Percentiles rank a stretch among this genome's conserved stretches.
phyloP scores from a whole-genome alignment of 768 basidiomycete genomes.

The Podaxis sp. region DNA sequence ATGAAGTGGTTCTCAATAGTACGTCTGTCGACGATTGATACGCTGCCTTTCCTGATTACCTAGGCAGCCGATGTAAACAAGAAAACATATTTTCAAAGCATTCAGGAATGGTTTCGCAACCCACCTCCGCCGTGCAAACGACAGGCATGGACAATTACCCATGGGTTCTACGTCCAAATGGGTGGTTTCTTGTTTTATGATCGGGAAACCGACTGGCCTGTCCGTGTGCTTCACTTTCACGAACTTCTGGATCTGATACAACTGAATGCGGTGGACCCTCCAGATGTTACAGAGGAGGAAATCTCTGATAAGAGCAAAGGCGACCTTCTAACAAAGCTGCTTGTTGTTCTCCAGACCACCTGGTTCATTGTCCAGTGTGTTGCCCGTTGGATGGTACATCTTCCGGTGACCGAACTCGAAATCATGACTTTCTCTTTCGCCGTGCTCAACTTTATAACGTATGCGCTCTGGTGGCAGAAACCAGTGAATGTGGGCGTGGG shows the following conservation, averaged over 20 bases:
- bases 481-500: background rate
- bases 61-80: too few relatives aligned
- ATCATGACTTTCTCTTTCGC: constrained; percentile 13
- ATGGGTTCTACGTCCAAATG: constrained; percentile 6
- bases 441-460: constrained; percentile 1
- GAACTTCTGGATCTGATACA: constrained; percentile 1
- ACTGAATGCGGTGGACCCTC: background rate
- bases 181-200: constrained; percentile 4
- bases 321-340: background rate
- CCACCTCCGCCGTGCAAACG: background rate
- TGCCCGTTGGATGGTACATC: background rate
- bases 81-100: background rate
- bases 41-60: too few relatives aligned
- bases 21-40: background rate
- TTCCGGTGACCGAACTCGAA: constrained; percentile 8
- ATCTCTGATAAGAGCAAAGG: constrained; percentile 14
- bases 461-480: constrained; percentile 16
- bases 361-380: constrained; percentile 13
- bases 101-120: background rate
- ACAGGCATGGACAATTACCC: constrained; percentile 3
- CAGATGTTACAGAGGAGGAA: background rate
- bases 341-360: constrained; percentile 2
- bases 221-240: background rate
- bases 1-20: background rate
- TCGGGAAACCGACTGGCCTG: background rate